Evolutionary conservation across 1,284 basidiomycete species (phyloP), one percentile per base, ranked within the genome.

Genomic region (Puccinia horiana): DNA sequence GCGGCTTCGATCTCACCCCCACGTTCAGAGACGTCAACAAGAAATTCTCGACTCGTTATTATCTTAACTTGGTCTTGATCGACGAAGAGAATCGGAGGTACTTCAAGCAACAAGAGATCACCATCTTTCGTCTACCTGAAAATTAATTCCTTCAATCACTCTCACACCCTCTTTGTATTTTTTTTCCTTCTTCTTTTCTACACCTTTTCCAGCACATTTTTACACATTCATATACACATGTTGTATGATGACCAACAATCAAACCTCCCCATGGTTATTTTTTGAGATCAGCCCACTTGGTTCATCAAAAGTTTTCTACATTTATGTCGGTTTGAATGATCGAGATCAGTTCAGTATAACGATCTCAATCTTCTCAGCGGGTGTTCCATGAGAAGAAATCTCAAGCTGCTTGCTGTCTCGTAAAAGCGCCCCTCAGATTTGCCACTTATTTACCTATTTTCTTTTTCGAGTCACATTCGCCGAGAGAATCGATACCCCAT

Each of bases 11-110:
- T 87, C 89, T 99, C 73, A 99, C 96, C 2, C 97, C 97, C 0
- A 99, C 96, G 14, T 99, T 98, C 91, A 91, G 96, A 32, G 96
- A 99, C 85, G 94, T 99, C 84, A 99, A 98, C 90, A 99, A 99
- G 90, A 98, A 96, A 89, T 99, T 99, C 88, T 95, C 93, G 86
- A 94, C 94, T 52, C 90, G 96, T 81, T 99, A 98, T 88, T 99
- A 98, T 87, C 91, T 97, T 84, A 99, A 98, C 87, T 89, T 99
- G 52, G 97, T 99, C 2, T 90, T 98, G 83, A 95, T 98, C 83
- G 96, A 99, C 87, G 96, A 98, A 87, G 96, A 98, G 90, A 98
- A 98, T 87, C 89, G 95, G 85, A 89, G 95, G 84, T 96, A 96
- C 87, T 96, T 96, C 88, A 96, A 96, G 88, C 86, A 86, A 76